These are phyloP conservation scores for Dioscorea dumetorum DNA, from an alignment of 106 monocot genomes.

Conservation along the genomic window DNA sequence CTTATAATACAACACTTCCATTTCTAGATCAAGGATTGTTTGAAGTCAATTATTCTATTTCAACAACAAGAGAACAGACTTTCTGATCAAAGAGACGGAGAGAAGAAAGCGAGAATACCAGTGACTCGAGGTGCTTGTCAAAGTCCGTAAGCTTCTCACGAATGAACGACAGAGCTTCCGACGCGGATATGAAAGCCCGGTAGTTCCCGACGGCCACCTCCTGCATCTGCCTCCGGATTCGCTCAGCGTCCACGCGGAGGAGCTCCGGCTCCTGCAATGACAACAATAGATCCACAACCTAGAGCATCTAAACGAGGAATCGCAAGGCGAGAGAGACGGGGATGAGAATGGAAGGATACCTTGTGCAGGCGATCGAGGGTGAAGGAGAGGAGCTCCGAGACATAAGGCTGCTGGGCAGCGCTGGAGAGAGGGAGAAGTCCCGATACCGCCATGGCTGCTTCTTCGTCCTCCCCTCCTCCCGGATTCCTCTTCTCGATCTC, in stretches of 20 bases:
- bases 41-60: too few relatives aligned
- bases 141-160: conserved; percentile 57
- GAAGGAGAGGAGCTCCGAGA: conserved; percentile 98
- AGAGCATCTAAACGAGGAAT: background rate
- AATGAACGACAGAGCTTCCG: conserved; percentile 71
- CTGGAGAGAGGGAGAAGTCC: conserved; percentile 61
- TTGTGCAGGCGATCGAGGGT: conserved; percentile 97
- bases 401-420: conserved; percentile 66
- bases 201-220: conserved; percentile 97
- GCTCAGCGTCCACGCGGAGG: conserved; percentile 87
- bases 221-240: conserved; percentile 94
- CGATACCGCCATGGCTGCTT: conserved; percentile 13
- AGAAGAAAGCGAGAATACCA: conserved; percentile 34
- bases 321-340: background rate
- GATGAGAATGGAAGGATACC: conserved; percentile 20
- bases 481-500: conserved; percentile 5
- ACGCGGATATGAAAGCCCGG: conserved; percentile 76
- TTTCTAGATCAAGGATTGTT: too few relatives aligned
- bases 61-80: too few relatives aligned
- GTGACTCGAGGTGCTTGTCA: conserved; percentile 69
- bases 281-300: conserved; percentile 1
- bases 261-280: conserved; percentile 84
- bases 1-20: too few relatives aligned
- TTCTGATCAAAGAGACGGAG: background rate
- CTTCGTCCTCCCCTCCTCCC: conserved; percentile 17